Conservation (phyloP, 306 rosid species). For the Amphicarpaea edgeworthii region DNA sequence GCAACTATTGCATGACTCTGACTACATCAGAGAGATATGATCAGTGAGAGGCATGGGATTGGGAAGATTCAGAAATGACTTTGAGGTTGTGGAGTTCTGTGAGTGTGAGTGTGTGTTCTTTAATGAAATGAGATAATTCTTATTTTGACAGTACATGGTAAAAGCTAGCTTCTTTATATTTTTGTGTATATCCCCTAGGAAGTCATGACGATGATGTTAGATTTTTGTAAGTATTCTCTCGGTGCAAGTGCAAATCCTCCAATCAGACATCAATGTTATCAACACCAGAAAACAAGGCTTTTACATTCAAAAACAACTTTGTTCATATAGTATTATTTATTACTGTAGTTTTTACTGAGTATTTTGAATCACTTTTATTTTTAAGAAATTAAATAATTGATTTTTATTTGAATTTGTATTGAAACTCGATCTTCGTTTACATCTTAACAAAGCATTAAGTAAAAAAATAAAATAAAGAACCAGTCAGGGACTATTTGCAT, state of each 20-base stretch:
- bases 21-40: conserved; percentile 81
- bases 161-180: conserved; percentile 51
- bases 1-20: neutral
- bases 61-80: conserved; percentile 51
- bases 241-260: conserved; percentile 30
- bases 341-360: neutral
- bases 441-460: neutral
- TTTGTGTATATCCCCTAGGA: conserved; percentile 53
- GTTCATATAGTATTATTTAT: neutral
- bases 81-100: conserved; percentile 51
- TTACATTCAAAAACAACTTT: conserved; percentile 36
- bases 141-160: conserved; percentile 66
- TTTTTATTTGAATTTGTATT: neutral
- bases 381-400: no score
- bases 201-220: conserved; percentile 45
- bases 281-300: conserved; percentile 48
- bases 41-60: conserved; percentile 57
- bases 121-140: conserved; percentile 47
- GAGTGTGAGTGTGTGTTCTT: conserved; percentile 59
- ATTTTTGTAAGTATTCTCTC: conserved; percentile 50
- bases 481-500: neutral
- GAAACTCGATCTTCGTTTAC: neutral
- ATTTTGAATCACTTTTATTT: neutral
- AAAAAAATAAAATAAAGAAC: neutral
- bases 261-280: conserved; percentile 44